Base-by-base conservation (phyloP, 1,284 basidiomycete genomes). In the Entoloma clypeatum region DNA sequence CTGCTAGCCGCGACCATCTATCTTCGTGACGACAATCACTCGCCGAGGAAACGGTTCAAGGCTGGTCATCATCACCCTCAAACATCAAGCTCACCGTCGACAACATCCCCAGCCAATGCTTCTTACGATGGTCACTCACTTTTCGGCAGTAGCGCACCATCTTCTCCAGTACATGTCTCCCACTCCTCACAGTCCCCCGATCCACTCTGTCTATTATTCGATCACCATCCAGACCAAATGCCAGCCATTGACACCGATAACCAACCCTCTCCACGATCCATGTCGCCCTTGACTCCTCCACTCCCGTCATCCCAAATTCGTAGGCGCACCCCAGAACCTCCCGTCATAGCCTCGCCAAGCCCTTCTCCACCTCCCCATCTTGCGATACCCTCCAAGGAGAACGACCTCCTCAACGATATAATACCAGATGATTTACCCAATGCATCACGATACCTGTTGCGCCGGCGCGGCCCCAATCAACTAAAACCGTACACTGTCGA, bases 401-500 rank as follows among this genome's bases (percentile, higher is more conserved):
- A 14, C 7, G 48, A 36, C 7, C 30, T 35, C 10, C 36, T 31
- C 14, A 31, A 37, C 9, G 26, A 30, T 26, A 9, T 26, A 27
- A 14, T 32, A 24, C 24, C 41, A 46, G 28, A 50, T 13, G 45
- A 53, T n/a, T 53, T 55, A 32, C 24, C 40, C 22, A 51, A 47
- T 16, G 46, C 50, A 26, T 49, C 50, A 22, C 67, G 75, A 24
- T 81, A 80, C 53, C 60, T 72, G 2, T 58, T 81, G 33, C 75
- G 79, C 22, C 55, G 52, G 36, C 71, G 80, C 27, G 60, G 70
- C 30, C 57, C 68, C 24, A 63, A 69, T 31, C 80, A 82, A 50
- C 45, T 76, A 17, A 69, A 69, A 25, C 80, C 80, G 3, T 82
- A 77, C 47, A 64, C 65, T 4, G 65, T 68, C 22, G 79, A 82